Percentiles rank a stretch among this genome's conserved stretches.
Conservation (phyloP, 2,329 filamentous ascomycete species). For the Penicillium griseofulvum region DNA sequence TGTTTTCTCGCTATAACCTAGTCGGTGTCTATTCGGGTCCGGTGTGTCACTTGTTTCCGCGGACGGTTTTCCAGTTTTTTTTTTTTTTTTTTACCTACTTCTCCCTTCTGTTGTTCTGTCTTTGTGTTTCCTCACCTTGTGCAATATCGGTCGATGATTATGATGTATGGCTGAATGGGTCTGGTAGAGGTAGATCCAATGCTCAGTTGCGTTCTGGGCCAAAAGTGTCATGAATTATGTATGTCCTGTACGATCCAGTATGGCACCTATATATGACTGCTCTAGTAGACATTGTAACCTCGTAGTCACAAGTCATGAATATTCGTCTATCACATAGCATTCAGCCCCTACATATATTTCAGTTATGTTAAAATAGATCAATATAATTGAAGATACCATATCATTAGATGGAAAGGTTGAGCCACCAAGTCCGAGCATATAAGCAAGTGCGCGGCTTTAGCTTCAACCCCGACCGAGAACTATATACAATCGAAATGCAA, state of each 20-base stretch:
- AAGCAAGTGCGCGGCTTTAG: constrained; percentile 8
- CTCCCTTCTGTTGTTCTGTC: constrained; percentile 22
- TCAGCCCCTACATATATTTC: not conserved
- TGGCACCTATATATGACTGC: not conserved
- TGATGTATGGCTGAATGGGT: constrained; percentile 18
- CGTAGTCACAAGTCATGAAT: not conserved
- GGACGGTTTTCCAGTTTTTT: constrained; percentile 21
- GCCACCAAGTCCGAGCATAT: constrained; percentile 5
- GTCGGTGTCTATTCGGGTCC: constrained; percentile 24
- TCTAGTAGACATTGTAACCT: not conserved
- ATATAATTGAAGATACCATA: constrained; percentile 8
- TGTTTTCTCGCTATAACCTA: constrained; percentile 18
- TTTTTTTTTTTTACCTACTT: constrained; percentile 18
- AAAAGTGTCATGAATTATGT: constrained; percentile 30
- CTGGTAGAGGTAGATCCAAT: constrained; percentile 21
- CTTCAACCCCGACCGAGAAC: constrained; percentile 14
- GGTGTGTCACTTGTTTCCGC: constrained; percentile 20
- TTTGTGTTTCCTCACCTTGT: constrained; percentile 19
- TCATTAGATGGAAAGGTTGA: constrained; percentile 20
- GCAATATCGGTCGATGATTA: constrained; percentile 20
- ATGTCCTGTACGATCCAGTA: constrained; percentile 22
- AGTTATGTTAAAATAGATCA: not conserved
- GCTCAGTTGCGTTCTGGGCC: constrained; percentile 19
- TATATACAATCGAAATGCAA: constrained; percentile 27
- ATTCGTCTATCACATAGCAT: not conserved